A percentile compares a stretch with the other conserved stretches of the same genome.
Evolutionary conservation across 805 yeast species (phyloP).

Genomic region (Ogataea methylovora): DNA sequence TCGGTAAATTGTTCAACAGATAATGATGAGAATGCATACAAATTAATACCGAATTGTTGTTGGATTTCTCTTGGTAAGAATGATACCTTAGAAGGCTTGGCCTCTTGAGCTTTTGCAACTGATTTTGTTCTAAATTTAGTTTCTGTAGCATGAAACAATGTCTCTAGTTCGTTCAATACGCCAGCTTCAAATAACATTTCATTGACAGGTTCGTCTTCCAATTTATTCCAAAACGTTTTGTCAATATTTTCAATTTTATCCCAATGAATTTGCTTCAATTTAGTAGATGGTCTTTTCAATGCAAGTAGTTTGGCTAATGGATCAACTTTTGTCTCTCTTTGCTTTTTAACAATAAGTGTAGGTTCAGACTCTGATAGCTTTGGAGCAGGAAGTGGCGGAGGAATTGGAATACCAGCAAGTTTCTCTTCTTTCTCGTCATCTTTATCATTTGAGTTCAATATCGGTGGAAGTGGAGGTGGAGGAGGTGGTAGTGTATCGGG

Average conservation of each 20-base stretch:
- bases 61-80: conserved; percentile 65
- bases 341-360: neutral
- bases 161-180: conserved; percentile 57
- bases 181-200: conserved; percentile 50
- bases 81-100: conserved; percentile 30
- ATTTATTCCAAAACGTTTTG: conserved; percentile 57
- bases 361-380: neutral
- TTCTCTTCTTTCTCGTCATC: too few relatives aligned
- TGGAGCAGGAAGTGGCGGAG: conserved; percentile 2
- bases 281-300: conserved; percentile 22
- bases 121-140: conserved; percentile 19
- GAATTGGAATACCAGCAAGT: conserved; percentile 1
- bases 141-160: conserved; percentile 40
- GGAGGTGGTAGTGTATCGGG: conserved; percentile 4
- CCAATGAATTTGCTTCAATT: conserved; percentile 78
- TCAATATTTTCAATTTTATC: conserved; percentile 56
- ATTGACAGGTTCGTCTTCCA: conserved; percentile 35
- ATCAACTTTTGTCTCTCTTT: neutral
- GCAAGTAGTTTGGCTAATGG: neutral
- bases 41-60: conserved; percentile 74
- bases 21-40: conserved; percentile 51
- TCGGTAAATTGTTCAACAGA: conserved; percentile 47
- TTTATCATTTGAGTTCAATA: too few relatives aligned
- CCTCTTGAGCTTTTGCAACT: conserved; percentile 31
- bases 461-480: conserved; percentile 5